Evolutionary conservation across 257 asterid species (phyloP), one percentile per base, ranked within the genome.

Genomic region (Rubia yunnanensis): DNA sequence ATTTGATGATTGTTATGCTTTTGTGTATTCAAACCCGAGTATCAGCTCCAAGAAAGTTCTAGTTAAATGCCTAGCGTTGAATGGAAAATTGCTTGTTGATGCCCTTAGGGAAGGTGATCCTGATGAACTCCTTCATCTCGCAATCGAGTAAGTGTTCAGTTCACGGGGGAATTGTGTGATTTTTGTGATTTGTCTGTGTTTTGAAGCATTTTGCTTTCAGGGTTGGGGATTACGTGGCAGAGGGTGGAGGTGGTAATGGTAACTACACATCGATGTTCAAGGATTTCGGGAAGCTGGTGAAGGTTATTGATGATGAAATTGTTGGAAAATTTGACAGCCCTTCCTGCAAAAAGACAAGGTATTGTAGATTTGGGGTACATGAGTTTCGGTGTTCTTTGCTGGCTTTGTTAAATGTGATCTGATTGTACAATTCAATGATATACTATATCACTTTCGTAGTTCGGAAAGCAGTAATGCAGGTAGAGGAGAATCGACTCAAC

Each of bases 31-130:
- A 5, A 73, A 80, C 27, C 84, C 86, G 38, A 85, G 76, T 28
- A 82, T 76, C 75, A 85, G 74, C 50, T 72, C 94, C 23, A 73
- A 79, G 81, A 89, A 83, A 59, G 87, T 89, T 18, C 55, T 87
- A 28, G 82, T 92, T 23, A 89, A 92, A 77, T 83, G 87, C 77
- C 87, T 89, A 22, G 87, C 62, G 18, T 62, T 92, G 95, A 84
- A 84, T 63, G 86, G 78, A 28, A 84, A 76, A 67, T 72, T 92
- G 70, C 65, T 89, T 6, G 81, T 87, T 58, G 96, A 87, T 78
- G 87, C 83, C 69, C 58, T 83, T n/a, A 74, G 74, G 75, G 90
- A 86, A 28, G 94, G 88, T n/a, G 85, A 67, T 72, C 77, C 85
- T 0, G 79, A 76, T 0, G 78, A 77, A 55, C 90, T 79, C 64